phyloP scores from a whole-genome alignment of 2,329 filamentous ascomycete genomes.

The Epichloe hybrida region DNA sequence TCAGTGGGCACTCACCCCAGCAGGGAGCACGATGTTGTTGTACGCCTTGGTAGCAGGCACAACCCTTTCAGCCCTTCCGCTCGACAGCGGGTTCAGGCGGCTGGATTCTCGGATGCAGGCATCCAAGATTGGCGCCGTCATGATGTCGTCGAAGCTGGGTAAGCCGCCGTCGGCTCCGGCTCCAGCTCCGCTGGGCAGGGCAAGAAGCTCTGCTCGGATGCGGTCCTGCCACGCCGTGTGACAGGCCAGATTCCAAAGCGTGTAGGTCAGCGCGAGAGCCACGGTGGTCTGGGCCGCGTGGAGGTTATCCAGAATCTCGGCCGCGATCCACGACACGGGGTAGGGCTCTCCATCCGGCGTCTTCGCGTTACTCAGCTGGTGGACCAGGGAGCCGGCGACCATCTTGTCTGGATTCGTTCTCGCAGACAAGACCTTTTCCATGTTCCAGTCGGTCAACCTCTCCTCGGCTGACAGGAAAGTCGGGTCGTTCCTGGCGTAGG shows the following conservation, averaged over 20 bases:
- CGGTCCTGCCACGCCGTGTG: slow-evolving; percentile 1
- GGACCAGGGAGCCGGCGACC: not conserved
- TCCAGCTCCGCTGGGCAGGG: not conserved
- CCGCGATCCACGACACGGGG: slow-evolving; percentile 1
- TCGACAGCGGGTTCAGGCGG: slow-evolving; percentile 1
- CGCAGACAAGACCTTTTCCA: not conserved
- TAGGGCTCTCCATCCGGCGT: not conserved
- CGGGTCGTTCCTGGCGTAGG: not conserved
- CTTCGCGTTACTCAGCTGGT: slow-evolving; percentile 1
- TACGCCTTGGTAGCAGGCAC: slow-evolving; percentile 1
- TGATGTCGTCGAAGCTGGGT: slow-evolving; percentile 1
- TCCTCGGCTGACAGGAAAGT: slow-evolving; percentile 3
- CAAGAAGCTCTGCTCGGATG: not conserved
- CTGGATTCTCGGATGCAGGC: slow-evolving; percentile 3
- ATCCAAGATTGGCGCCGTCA: slow-evolving; percentile 1
- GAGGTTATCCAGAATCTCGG: slow-evolving; percentile 4
- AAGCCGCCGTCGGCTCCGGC: not conserved
- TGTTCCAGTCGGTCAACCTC: slow-evolving; percentile 3
- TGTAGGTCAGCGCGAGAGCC: slow-evolving; percentile 2
- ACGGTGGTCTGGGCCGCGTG: slow-evolving; percentile 4
- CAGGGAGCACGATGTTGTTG: not conserved
- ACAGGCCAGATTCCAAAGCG: slow-evolving; percentile 3
- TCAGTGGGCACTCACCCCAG: not conserved
- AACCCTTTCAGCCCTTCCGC: slow-evolving; percentile 4
- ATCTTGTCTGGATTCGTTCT: not conserved